Conservation (phyloP, 129 eudicot genomes). For the Cynara cardunculus region DNA sequence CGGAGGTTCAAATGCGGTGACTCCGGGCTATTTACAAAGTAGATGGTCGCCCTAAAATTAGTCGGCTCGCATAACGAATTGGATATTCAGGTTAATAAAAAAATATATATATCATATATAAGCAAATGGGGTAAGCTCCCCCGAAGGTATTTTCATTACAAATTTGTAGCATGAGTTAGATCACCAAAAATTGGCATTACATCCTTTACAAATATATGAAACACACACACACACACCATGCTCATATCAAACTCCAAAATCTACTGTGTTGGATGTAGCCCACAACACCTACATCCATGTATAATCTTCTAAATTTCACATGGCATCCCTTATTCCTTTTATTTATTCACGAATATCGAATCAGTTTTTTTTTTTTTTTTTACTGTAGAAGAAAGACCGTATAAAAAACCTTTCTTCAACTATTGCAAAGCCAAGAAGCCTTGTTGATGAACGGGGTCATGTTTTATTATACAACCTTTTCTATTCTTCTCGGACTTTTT, state of each 20-base stretch:
- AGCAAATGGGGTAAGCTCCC: neutral
- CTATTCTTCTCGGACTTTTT: neutral
- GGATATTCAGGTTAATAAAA: too few species aligned
- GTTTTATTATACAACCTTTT: constrained; percentile 1
- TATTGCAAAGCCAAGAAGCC: constrained; percentile 14
- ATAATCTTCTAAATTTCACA: constrained; percentile 6
- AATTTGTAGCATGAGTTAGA: constrained; percentile 2
- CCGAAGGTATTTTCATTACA: neutral
- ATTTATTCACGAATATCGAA: constrained; percentile 5
- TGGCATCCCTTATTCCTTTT: constrained; percentile 13
- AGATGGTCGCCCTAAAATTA: too few species aligned
- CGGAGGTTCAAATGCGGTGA: too few species aligned
- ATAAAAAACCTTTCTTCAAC: neutral
- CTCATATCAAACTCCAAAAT: neutral
- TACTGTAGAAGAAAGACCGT: neutral
- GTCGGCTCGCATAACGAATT: too few species aligned
- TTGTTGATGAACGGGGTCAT: constrained; percentile 5
- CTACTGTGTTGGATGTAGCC: neutral
- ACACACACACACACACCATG: too few species aligned
- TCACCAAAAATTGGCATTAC: neutral
- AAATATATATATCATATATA: neutral
- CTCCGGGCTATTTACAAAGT: too few species aligned
- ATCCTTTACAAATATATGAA: neutral
- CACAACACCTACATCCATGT: constrained; percentile 1
- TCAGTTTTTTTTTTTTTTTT: constrained; percentile 1